Evolutionary conservation across 2,329 filamentous ascomycete species (phyloP).

Genomic region (Pestalotiopsis sp.): DNA sequence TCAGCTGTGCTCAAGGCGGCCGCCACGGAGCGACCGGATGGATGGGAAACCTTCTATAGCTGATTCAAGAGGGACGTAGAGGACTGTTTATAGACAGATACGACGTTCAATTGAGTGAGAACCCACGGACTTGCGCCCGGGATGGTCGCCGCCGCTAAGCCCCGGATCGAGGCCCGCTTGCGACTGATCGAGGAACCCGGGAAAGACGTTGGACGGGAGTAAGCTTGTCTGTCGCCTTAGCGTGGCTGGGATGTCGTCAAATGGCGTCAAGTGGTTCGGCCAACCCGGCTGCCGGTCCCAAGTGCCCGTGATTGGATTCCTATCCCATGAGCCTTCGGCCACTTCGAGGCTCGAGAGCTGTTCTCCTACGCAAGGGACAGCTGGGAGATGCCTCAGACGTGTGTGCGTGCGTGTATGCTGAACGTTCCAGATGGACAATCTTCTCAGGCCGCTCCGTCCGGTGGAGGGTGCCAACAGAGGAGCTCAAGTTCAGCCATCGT

Average conservation of each 20-base stretch:
- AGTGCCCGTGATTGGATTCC: conserved; percentile 10
- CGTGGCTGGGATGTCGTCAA: conserved; percentile 13
- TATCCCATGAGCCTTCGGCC: not conserved
- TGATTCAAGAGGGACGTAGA: not conserved
- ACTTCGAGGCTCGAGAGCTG: not conserved
- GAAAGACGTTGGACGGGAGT: not conserved
- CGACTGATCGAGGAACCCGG: not conserved
- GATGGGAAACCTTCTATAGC: not conserved
- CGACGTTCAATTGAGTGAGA: too few relatives aligned
- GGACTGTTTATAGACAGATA: too few relatives aligned
- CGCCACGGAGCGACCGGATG: not conserved
- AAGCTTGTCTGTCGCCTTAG: not conserved
- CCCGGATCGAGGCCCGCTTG: not conserved
- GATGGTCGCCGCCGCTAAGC: not conserved
- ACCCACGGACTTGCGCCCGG: not conserved
- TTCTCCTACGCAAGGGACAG: not conserved
- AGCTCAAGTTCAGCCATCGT: not conserved
- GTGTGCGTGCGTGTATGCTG: not conserved
- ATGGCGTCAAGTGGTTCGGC: conserved; percentile 11
- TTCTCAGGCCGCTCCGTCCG: conserved; percentile 11
- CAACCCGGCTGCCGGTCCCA: conserved; percentile 12
- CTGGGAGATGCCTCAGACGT: not conserved
- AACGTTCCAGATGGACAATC: conserved; percentile 11
- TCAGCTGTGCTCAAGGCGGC: not conserved
- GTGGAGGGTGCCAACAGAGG: conserved; percentile 10